Evolutionary conservation across 345 rosid genomes (phyloP), one percentile per base, ranked within the genome.

Genomic region (Camelina sativa): DNA sequence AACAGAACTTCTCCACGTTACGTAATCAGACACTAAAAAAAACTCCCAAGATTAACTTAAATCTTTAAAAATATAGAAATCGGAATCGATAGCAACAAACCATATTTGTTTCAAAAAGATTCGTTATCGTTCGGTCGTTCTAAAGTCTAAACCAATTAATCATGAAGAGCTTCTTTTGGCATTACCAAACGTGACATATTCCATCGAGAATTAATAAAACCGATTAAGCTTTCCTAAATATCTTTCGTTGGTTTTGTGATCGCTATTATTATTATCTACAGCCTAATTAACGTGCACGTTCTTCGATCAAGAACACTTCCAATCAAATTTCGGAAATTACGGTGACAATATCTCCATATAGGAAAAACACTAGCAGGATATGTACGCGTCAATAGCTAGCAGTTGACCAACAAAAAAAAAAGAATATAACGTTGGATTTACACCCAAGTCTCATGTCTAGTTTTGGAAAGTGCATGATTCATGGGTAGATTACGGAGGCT

Each of bases 201-300:
- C 63, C 47, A 56, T 64, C 47, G 55, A 52, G 8, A 54, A 62
- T 40, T 28, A 41, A 72, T 38, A 32, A 52, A 28, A 8, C 3
- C 28, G 20, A 37, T 38, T 71, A 37, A 23, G 40, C 23, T 58
- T 57, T 70, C 35, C 64, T 5, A 32, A 6, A 1, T 34, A n/a
- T n/a, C n/a, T 34, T 34, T 34, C 8, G 37, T 34, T 34, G 37
- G 2, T 34, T 1, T 67, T 0, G 15, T 34, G 11, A 46, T 59
- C 22, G 11, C 4, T 28, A 28, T 28, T 28, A 28, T 28, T 25
- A 25, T 32, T 12, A 44, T n/a, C n/a, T n/a, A n/a, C n/a, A n/a
- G n/a, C n/a, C n/a, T n/a, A 20, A 47, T 38, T 51, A 71, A 61
- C 67, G 60, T 37, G 51, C 75, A 61, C 61, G 19, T 70, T 58